Evolutionary conservation across 1,139 yeast genomes (phyloP).

Genomic region (Petasospora rhodanensis): DNA sequence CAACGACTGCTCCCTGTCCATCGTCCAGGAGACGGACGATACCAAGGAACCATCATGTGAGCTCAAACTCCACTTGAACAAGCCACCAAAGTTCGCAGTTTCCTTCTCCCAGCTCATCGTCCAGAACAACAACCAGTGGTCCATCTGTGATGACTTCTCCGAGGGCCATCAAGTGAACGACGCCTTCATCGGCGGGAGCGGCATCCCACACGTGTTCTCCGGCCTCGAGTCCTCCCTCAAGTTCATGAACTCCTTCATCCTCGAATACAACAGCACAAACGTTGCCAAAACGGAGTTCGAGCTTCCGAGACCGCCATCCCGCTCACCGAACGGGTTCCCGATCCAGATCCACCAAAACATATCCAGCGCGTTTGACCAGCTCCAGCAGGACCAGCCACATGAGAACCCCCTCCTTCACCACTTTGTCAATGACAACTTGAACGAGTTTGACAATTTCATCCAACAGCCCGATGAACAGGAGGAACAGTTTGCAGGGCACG

Average conservation of each 20-base stretch:
- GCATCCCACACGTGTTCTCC: slow-evolving; percentile 39
- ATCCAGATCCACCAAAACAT: too few relatives aligned
- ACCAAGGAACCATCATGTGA: slow-evolving; percentile 38
- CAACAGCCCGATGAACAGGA: slow-evolving; percentile 10
- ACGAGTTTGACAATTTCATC: slow-evolving; percentile 14
- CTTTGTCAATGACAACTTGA: slow-evolving; percentile 19
- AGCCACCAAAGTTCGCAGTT: slow-evolving; percentile 73
- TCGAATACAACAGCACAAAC: slow-evolving; percentile 38
- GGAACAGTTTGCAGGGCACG: too few relatives aligned
- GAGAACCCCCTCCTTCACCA: slow-evolving; percentile 19
- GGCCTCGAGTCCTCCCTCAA: slow-evolving; percentile 50
- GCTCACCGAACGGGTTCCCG: slow-evolving; percentile 17
- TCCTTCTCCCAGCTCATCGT: slow-evolving; percentile 43
- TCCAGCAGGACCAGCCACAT: too few relatives aligned
- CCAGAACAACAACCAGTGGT: slow-evolving; percentile 59
- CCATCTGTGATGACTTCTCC: slow-evolving; percentile 76
- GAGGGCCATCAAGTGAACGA: slow-evolving; percentile 75
- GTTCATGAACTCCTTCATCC: slow-evolving; percentile 50
- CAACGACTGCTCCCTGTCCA: slow-evolving; percentile 33
- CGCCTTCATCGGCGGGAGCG: slow-evolving; percentile 52
- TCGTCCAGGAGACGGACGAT: slow-evolving; percentile 30
- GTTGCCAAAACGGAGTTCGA: slow-evolving; percentile 20
- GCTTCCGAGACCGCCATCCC: slow-evolving; percentile 20
- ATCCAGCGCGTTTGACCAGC: too few relatives aligned
- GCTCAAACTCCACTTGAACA: slow-evolving; percentile 45